These are phyloP conservation scores for Penicillium psychrosexuale DNA, from an alignment of 2,329 filamentous ascomycete genomes.

Conservation along the genomic window DNA sequence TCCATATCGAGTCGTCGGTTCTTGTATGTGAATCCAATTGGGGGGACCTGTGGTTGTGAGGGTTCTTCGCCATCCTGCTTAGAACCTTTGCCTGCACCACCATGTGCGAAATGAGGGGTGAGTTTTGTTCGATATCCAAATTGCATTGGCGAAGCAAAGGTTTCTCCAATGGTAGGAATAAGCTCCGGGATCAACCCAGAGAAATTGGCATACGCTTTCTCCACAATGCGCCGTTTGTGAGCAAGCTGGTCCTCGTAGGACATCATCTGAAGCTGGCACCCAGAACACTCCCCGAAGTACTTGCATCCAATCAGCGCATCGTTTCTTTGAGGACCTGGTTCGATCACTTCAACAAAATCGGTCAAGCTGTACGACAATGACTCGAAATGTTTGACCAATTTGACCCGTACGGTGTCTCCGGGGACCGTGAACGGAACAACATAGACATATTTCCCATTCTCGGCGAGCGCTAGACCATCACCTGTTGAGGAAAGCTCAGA, in stretches of 20 bases:
- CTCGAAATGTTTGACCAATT: slow-evolving; percentile 69
- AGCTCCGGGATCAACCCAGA: slow-evolving; percentile 73
- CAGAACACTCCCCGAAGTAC: slow-evolving; percentile 84
- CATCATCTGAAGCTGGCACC: slow-evolving; percentile 98
- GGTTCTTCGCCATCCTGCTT: slow-evolving; percentile 43
- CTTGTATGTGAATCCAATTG: slow-evolving; percentile 88
- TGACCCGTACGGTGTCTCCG: slow-evolving; percentile 75
- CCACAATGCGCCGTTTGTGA: slow-evolving; percentile 80
- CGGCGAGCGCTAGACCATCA: slow-evolving; percentile 77
- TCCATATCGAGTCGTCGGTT: slow-evolving; percentile 77
- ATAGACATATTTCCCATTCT: slow-evolving; percentile 67
- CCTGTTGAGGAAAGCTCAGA: slow-evolving; percentile 83
- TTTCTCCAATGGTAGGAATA: slow-evolving; percentile 74
- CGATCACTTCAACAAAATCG: slow-evolving; percentile 76
- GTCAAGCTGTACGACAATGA: slow-evolving; percentile 68
- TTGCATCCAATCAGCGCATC: slow-evolving; percentile 73
- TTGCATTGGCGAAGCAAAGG: slow-evolving; percentile 83
- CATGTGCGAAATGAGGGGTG: slow-evolving; percentile 91
- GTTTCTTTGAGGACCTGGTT: slow-evolving; percentile 71
- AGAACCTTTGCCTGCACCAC: slow-evolving; percentile 49
- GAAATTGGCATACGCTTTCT: slow-evolving; percentile 90
- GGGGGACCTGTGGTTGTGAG: slow-evolving; percentile 61
- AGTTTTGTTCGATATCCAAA: slow-evolving; percentile 96
- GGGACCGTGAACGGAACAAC: slow-evolving; percentile 85
- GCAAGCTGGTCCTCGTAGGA: slow-evolving; percentile 79